A percentile compares a stretch with the other conserved stretches of the same genome.
phyloP scores from a whole-genome alignment of 2,329 filamentous ascomycete genomes.

The Monilinia fructigena region DNA sequence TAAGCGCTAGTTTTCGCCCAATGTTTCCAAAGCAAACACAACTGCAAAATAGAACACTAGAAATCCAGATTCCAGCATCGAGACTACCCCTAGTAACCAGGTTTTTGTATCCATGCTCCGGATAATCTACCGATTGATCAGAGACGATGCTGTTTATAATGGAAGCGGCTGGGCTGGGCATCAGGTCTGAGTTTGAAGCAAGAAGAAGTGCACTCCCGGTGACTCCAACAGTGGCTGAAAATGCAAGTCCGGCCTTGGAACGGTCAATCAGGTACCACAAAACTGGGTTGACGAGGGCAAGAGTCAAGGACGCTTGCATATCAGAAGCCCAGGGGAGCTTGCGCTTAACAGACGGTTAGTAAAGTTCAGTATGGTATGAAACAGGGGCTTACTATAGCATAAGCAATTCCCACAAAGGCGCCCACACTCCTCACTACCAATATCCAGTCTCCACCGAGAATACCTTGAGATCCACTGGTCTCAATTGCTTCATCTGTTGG shows the following conservation, averaged over 20 bases:
- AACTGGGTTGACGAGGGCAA: slow-evolving; percentile 87
- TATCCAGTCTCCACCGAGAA: slow-evolving; percentile 69
- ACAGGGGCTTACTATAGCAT: slow-evolving; percentile 73
- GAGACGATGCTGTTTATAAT: slow-evolving; percentile 26
- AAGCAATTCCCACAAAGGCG: slow-evolving; percentile 71
- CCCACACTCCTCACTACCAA: slow-evolving; percentile 66
- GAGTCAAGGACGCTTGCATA: slow-evolving; percentile 85
- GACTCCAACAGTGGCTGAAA: slow-evolving; percentile 72
- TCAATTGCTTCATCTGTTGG: slow-evolving; percentile 31
- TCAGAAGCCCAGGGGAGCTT: slow-evolving; percentile 92
- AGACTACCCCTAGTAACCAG: slow-evolving; percentile 62
- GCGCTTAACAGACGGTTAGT: slow-evolving; percentile 53
- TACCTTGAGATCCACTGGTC: slow-evolving; percentile 33
- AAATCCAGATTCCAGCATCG: slow-evolving; percentile 80
- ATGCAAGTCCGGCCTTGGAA: slow-evolving; percentile 76
- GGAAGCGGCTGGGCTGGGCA: slow-evolving; percentile 61
- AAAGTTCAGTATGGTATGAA: slow-evolving; percentile 21
- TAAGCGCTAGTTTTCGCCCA: slow-evolving; percentile 67
- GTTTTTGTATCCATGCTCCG: slow-evolving; percentile 45
- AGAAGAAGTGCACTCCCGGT: slow-evolving; percentile 73
- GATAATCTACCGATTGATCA: slow-evolving; percentile 24
- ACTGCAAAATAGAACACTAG: slow-evolving; percentile 92
- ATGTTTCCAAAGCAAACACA: slow-evolving; percentile 96
- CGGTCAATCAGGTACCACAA: slow-evolving; percentile 97
- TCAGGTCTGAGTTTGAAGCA: slow-evolving; percentile 72